Base-by-base conservation (phyloP, 192 early-diverging fungal species). In the Backusella mclennaniae region DNA sequence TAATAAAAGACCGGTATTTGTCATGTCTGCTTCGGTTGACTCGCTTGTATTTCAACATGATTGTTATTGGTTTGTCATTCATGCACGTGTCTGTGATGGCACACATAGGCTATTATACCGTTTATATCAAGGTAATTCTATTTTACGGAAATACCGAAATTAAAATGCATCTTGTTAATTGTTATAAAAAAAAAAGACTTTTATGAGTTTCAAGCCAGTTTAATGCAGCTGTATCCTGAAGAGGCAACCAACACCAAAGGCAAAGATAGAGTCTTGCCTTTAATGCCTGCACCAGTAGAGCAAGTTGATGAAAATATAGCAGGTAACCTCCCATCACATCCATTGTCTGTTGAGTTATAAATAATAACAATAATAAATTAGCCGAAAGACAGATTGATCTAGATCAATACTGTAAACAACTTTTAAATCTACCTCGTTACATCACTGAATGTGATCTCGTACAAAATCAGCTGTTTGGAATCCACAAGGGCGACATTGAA, bases 51-150 rank as follows among this genome's bases (percentile, higher is more conserved):
- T 86, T 66, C 90, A 92, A 73, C 90, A 87, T 36, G 90, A 89
- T 78, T 85, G 87, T 12, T 93, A 90, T 79, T 87, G 92, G 87
- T 94, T 92, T 83, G 79, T 90, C 36, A 83, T 94, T n/a, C 82
- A 84, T 71, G 88, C 88, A 19, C 81, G 86, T 29, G 82, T 91
- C 23, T 66, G 71, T 67, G 83, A 88, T 68, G 90, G 90, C n/a
- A 81, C 85, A 6, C 85, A 86, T 63, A 86, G 93, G 67, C 86
- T 88, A 66, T 77, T 94, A 23, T 92, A 87, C 74, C 88, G 93
- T 41, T 79, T 90, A n/a, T 94, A 94, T 80, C 92, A 94, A 75
- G 80, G 80, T 82, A 69, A 42, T 41, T 42, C 1, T 71, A 71
- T 36, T 35, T 33, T 33, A 33, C 33, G 29, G 26, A 38, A 67